Percentiles rank a stretch among this genome's conserved stretches.
These are phyloP conservation scores for Sarocladium brachiariae DNA, from an alignment of 2,329 filamentous ascomycete species.

Conservation along the genomic window DNA sequence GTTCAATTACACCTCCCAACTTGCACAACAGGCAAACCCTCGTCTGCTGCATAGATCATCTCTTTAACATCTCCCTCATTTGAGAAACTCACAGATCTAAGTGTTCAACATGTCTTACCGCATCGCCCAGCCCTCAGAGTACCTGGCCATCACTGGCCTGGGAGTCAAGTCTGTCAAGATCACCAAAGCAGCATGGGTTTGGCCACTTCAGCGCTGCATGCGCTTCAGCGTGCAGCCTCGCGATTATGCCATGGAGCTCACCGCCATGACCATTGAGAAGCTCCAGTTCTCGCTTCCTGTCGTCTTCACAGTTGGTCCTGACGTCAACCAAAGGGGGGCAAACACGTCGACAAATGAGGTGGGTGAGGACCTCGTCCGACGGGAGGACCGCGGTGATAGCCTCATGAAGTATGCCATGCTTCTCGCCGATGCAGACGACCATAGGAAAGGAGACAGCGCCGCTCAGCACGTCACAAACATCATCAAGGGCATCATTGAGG, in stretches of 20 bases:
- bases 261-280: conserved; percentile 87
- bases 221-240: conserved; percentile 62
- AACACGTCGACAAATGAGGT: conserved; percentile 24
- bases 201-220: conserved; percentile 61
- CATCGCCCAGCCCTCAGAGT: conserved; percentile 70
- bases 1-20: neutral
- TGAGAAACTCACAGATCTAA: no score
- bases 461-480: conserved; percentile 68
- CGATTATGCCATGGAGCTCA: conserved; percentile 75
- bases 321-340: conserved; percentile 55
- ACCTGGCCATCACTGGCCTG: conserved; percentile 81
- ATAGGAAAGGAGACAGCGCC: conserved; percentile 32
- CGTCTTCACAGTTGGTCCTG: conserved; percentile 79
- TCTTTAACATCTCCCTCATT: no score
- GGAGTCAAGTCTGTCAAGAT: conserved; percentile 69
- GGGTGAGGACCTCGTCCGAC: conserved; percentile 18
- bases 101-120: conserved; percentile 51
- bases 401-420: conserved; percentile 79
- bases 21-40: conserved; percentile 3
- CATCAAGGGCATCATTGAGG: conserved; percentile 85
- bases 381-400: conserved; percentile 50
- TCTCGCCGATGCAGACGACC: conserved; percentile 60
- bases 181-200: conserved; percentile 68
- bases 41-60: no score
- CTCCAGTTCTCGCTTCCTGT: conserved; percentile 75